Base-by-base conservation (phyloP, 768 basidiomycete genomes). In the Calocybe cyanea region DNA sequence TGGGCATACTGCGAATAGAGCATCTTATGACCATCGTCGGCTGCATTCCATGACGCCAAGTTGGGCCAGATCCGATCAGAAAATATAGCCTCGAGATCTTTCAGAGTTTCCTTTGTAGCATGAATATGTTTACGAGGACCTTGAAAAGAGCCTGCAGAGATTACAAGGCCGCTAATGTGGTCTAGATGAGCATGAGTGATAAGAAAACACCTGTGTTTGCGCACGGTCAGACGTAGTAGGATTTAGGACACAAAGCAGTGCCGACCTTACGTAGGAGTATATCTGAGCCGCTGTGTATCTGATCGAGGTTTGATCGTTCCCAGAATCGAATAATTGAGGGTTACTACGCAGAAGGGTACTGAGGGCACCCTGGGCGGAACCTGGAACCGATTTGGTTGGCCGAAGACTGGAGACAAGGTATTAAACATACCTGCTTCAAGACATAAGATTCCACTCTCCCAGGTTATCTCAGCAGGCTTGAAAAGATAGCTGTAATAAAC, bases 111-210 rank as follows among this genome's bases (percentile, higher is more conserved):
- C 33, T 74, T 65, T 5, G 79, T 63, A 0, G 77, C 87, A 46
- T 72, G 78, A 28, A 92, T 76, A 1, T 76, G 78, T 54, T 86
- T 87, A 15, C 79, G 70, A 28, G 69, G 59, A 14, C 83, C 84
- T 24, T 63, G 62, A 5, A 89, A 60, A 1, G 91, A 83, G 30
- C 92, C 94, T 13, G 93, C 91, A 1, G 86, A 80, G 43, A 98
- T 65, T 44, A 95, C 79, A 21, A 96, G 73, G 32, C 90, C 83
- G 49, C 77, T 80, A 55, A 91, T 76, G 62, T 98, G 94, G 66
- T 98, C 94, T 20, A 97, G 67, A 63, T 98, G 94, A 0, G 88
- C 85, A 59, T 95, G 93, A 4, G 88, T 87, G 54, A 96, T 71
- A 49, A 94, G 72, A 58, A 87, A 95, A 53, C 82, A 88, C 50